phyloP scores from a whole-genome alignment of 1,139 yeast genomes.

The Entelexis paramagnoliae region DNA sequence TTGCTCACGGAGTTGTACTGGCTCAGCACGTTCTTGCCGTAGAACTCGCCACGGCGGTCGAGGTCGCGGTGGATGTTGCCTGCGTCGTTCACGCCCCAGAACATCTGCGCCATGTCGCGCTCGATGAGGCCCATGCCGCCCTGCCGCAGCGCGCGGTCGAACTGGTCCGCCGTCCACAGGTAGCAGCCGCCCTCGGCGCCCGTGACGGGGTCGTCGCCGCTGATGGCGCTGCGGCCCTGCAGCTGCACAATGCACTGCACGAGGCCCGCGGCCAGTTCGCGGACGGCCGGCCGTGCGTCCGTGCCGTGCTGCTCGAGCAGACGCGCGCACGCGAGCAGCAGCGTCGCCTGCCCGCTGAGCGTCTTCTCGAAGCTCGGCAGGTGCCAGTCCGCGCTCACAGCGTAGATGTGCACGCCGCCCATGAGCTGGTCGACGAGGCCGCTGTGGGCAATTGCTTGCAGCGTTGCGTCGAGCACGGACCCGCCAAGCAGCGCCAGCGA shows the following conservation, averaged over 20 bases:
- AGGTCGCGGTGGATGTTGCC: conserved; percentile 33
- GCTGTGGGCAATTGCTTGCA: conserved; percentile 30
- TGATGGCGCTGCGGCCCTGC: conserved; percentile 15
- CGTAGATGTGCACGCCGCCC: conserved; percentile 34
- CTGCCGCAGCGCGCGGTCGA: conserved; percentile 27
- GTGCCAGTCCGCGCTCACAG: conserved; percentile 36
- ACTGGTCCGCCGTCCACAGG: conserved; percentile 33
- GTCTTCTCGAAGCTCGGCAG: conserved; percentile 36
- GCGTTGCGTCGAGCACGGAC: conserved; percentile 27
- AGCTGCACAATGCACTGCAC: neutral
- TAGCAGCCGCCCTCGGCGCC: conserved; percentile 22
- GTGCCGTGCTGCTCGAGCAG: conserved; percentile 10
- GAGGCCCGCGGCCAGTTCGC: conserved; percentile 24
- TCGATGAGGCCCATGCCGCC: conserved; percentile 23
- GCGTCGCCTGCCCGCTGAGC: conserved; percentile 33
- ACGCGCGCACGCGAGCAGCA: conserved; percentile 31
- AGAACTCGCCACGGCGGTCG: conserved; percentile 30
- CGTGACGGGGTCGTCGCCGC: conserved; percentile 26
- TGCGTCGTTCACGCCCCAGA: conserved; percentile 32
- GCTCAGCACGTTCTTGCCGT: conserved; percentile 30
- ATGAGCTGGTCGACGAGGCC: conserved; percentile 36
- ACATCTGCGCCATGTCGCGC: conserved; percentile 33
- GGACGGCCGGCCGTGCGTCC: conserved; percentile 22
- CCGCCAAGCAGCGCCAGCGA: conserved; percentile 25
- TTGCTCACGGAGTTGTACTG: conserved; percentile 24